Evolutionary conservation across 495 filamentous ascomycete genomes (phyloP), one percentile per base, ranked within the genome.

Genomic region (Gamarada debralockiae): DNA sequence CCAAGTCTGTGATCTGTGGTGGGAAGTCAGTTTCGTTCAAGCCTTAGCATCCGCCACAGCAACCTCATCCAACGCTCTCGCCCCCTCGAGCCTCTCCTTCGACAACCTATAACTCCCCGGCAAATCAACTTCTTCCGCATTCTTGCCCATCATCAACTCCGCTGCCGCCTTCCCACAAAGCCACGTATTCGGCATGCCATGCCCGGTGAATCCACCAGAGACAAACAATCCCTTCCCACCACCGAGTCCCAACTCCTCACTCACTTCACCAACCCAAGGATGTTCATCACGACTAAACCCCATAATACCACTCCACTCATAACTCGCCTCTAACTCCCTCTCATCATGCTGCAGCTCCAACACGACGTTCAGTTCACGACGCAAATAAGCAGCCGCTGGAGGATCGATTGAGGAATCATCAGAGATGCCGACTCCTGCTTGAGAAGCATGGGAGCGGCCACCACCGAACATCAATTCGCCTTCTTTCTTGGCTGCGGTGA

Each of bases 281-380:
- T 78, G 66, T 0, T 76, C 70, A 61, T 93, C 90, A 0, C 82
- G 67, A 24, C 74, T 82, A 63, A 84, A 92, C 0, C 84, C 89
- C 89, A 92, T 93, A 50, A 88, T 86, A 0, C 90, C 90, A 0
- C 84, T 86, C 90, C 90, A 96, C 62, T 88, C 77, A 53, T 73
- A 72, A 31, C 73, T 74, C 0, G 86, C 78, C 9, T 67, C 44
- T 27, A 87, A 65, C 56, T 78, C 75, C 24, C 68, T 46, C 24
- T 64, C 50, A 8, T 55, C 58, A 18, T 33, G 29, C 33, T 55
- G 34, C 1, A 74, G 48, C 7, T 60, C 57, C 18, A 84, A 60
- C 1, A 69, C 54, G 10, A 52, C 22, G 20, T 70, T 61, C 27
- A 84, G 65, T n/a, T 70, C 67, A 18, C 41, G 38, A 0, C 74